These are phyloP conservation scores for Cajanus cajan DNA, from an alignment of 306 rosid species.

Conservation along the genomic window DNA sequence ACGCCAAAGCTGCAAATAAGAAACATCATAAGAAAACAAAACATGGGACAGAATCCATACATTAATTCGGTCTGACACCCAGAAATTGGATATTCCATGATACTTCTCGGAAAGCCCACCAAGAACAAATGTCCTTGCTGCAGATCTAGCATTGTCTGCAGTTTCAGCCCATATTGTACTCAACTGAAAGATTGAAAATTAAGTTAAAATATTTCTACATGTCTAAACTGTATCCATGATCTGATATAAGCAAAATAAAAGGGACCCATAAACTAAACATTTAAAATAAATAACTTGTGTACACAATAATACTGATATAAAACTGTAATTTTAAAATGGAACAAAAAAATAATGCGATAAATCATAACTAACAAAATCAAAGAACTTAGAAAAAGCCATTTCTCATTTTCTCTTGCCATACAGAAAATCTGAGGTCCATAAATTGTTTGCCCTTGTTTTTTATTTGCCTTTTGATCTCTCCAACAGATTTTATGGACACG, in stretches of 20 bases:
- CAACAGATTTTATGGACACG: background rate
- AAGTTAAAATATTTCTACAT: slow-evolving; percentile 19
- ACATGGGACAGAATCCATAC: slow-evolving; percentile 45
- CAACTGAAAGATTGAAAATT: slow-evolving; percentile 53
- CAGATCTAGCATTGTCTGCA: slow-evolving; percentile 92
- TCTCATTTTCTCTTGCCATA: background rate
- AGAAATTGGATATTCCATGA: slow-evolving; percentile 75
- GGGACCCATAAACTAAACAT: background rate
- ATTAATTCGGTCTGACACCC: slow-evolving; percentile 86
- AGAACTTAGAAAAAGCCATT: background rate
- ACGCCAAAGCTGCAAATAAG: background rate
- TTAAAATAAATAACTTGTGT: background rate
- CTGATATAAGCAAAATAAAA: background rate
- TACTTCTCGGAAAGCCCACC: slow-evolving; percentile 90
- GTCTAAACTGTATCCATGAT: background rate
- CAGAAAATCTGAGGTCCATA: background rate
- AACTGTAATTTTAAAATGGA: background rate
- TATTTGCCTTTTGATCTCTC: slow-evolving; percentile 2
- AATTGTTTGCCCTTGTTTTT: background rate
- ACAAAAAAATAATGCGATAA: background rate
- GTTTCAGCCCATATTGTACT: slow-evolving; percentile 99
- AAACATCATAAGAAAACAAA: background rate
- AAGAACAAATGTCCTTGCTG: slow-evolving; percentile 81
- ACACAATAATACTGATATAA: background rate
- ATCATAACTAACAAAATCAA: background rate